phyloP scores from a whole-genome alignment of 257 asterid genomes.

The Orobanche coerulescens region DNA sequence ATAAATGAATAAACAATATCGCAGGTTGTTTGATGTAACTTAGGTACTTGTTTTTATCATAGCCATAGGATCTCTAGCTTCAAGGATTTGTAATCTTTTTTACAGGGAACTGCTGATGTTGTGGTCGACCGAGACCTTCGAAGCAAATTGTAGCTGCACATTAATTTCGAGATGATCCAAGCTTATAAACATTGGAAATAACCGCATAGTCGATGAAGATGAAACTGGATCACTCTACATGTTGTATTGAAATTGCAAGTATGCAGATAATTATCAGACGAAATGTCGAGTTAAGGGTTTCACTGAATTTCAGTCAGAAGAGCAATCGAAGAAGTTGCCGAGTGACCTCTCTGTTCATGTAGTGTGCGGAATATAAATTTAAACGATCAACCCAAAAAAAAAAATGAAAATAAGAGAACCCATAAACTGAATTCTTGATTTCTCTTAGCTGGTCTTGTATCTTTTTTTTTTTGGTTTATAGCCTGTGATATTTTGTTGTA shows the following conservation, averaged over 20 bases:
- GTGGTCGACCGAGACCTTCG: not conserved
- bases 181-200: not conserved
- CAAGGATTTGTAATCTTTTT: not conserved
- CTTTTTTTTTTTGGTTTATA: conserved; percentile 9
- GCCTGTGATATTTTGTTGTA: conserved; percentile 16
- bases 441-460: not conserved
- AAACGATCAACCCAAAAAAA: not conserved
- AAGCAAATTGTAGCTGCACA: not conserved
- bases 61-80: too few species aligned
- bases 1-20: too few species aligned
- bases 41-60: too few species aligned
- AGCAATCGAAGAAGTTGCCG: conserved; percentile 14
- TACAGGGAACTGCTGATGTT: not conserved
- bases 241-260: not conserved
- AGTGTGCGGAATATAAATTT: not conserved
- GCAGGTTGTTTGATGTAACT: not conserved
- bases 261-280: not conserved
- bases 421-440: conserved; percentile 11
- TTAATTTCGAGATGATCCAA: not conserved
- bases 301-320: conserved; percentile 13
- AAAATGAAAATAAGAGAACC: conserved; percentile 19
- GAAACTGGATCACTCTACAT: not conserved
- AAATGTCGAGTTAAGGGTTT: not conserved
- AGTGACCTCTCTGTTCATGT: not conserved
- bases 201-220: not conserved